Evolutionary conservation across 2,329 filamentous ascomycete genomes (phyloP).

Genomic region (Hypomyces rosellus): DNA sequence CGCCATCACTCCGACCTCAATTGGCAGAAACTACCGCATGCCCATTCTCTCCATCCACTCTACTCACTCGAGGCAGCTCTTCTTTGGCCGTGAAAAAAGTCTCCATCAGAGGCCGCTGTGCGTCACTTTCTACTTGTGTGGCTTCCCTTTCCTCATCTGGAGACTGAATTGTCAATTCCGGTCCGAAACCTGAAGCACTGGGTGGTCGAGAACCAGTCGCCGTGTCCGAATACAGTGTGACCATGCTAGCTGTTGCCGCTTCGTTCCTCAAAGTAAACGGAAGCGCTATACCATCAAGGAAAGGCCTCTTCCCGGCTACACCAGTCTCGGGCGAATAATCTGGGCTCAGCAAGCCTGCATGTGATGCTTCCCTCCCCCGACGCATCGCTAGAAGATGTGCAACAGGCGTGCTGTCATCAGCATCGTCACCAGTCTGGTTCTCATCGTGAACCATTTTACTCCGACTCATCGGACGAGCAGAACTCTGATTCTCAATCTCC

Average conservation of each 20-base stretch:
- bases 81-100: conserved; percentile 50
- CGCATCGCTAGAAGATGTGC: conserved; percentile 37
- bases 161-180: not conserved
- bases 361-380: conserved; percentile 32
- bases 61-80: conserved; percentile 28
- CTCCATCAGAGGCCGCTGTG: conserved; percentile 39
- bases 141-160: not conserved
- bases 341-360: conserved; percentile 38
- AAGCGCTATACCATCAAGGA: conserved; percentile 62
- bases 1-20: not conserved
- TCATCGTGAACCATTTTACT: conserved; percentile 45
- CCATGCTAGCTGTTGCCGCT: conserved; percentile 62
- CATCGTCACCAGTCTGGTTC: conserved; percentile 36
- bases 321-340: conserved; percentile 41
- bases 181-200: conserved; percentile 19
- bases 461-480: conserved; percentile 22
- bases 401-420: conserved; percentile 36
- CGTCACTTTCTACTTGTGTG: conserved; percentile 6
- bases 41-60: not conserved
- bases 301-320: conserved; percentile 56
- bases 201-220: conserved; percentile 27
- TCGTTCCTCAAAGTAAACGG: conserved; percentile 64
- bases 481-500: conserved; percentile 35
- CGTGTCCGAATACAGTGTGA: conserved; percentile 50
- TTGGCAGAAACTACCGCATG: not conserved